Conservation (phyloP, 805 yeast species). For the Lachancea cidri region DNA sequence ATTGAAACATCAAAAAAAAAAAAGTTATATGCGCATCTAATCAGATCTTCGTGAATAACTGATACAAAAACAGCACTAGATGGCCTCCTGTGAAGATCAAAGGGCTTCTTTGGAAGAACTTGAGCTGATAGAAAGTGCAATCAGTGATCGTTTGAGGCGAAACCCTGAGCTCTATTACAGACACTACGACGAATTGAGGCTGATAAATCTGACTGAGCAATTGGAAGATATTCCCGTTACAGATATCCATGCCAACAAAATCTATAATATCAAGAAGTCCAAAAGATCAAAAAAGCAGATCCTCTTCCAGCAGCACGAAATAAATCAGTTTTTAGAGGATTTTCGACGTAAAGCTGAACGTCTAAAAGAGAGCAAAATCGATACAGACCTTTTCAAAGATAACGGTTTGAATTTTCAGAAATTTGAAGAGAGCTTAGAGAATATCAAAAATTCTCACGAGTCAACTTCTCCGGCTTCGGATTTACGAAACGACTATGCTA, state of each 20-base stretch:
- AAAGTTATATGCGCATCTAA: not conserved
- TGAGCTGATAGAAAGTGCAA: slow-evolving; percentile 65
- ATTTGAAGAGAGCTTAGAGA: slow-evolving; percentile 36
- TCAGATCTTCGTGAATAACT: too few species aligned
- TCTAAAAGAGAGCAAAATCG: not conserved
- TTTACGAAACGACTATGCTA: slow-evolving; percentile 16
- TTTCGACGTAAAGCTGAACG: slow-evolving; percentile 28
- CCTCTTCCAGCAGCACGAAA: slow-evolving; percentile 63
- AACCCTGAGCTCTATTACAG: slow-evolving; percentile 53
- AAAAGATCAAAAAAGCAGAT: slow-evolving; percentile 46
- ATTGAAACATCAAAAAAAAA: not conserved
- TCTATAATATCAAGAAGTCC: slow-evolving; percentile 33
- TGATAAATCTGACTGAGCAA: slow-evolving; percentile 7
- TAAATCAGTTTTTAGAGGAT: slow-evolving; percentile 44
- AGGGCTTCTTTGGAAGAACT: slow-evolving; percentile 52
- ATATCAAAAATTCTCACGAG: slow-evolving; percentile 30
- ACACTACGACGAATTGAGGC: slow-evolving; percentile 13
- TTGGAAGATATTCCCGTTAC: slow-evolving; percentile 20
- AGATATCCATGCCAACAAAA: slow-evolving; percentile 14
- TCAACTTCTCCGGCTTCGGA: slow-evolving; percentile 25
- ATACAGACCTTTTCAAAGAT: slow-evolving; percentile 18
- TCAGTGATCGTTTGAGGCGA: slow-evolving; percentile 53
- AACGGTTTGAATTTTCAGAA: slow-evolving; percentile 24
- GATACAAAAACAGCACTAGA: too few species aligned
- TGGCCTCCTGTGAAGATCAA: slow-evolving; percentile 31